Evolutionary conservation across 352 stramenopile species (phyloP), one percentile per base, ranked within the genome.

Genomic region (Peronospora farinosa): DNA sequence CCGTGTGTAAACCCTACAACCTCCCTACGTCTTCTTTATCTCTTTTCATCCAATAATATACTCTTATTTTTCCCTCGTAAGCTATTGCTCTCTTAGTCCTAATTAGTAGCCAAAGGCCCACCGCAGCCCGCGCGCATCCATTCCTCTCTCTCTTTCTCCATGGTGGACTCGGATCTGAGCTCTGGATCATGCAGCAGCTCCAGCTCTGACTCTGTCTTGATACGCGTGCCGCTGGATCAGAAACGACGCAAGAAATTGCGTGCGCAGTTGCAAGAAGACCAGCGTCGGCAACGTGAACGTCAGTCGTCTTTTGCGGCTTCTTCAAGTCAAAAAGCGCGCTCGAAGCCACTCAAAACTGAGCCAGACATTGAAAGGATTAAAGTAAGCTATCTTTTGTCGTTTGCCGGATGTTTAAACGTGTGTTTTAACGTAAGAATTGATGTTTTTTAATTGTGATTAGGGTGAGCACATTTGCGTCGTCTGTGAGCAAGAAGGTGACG

Each of bases 121-220:
- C 19, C 19, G 19, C 19, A 21, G 19, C 19, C 19, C 19, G 3
- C 11, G 7, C 3, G 5, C 9, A 15, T 37, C 12, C 11, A 1
- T 33, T 25, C 11, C 23, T 38, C 43, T 49, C 42, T 49, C 42
- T 25, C 30, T 51, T 19, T 49, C 28, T 49, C 28, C 37, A 66
- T 66, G 57, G 44, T 42, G 52, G 57, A 66, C 51, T 67, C 57
- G 40, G 63, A 71, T 36, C 60, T 57, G 47, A 78, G 69, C 50
- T 77, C 65, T 12, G 72, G 77, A 57, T 78, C 67, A 54, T 75
- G 72, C 50, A 77, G 67, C 16, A 83, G 72, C 47, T 84, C 74
- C 27, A 84, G 78, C 57, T 84, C 73, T 28, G 71, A 90, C 65
- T 81, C 72, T 23, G 78, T 90, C 57, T 67, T 90, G 8, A 85